phyloP scores from a whole-genome alignment of 345 rosid genomes.

The Orychophragmus violaceus region DNA sequence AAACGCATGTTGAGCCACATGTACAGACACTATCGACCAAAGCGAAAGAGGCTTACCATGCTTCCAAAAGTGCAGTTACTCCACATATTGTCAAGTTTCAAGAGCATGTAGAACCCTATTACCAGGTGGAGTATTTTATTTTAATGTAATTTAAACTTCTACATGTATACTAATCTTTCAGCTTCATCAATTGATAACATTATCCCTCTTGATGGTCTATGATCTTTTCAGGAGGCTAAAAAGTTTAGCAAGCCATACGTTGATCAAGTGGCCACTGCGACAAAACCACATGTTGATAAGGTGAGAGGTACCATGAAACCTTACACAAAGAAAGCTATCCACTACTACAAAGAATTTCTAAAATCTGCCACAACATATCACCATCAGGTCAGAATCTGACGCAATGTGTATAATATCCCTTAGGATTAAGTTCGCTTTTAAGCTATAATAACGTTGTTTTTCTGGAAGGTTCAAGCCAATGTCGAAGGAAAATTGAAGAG shows the following conservation, averaged over 20 bases:
- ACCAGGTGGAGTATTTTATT: conserved; percentile 16
- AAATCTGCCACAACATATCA: conserved; percentile 83
- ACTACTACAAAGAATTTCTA: conserved; percentile 59
- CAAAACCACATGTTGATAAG: conserved; percentile 88
- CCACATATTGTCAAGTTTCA: conserved; percentile 56
- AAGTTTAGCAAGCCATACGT: conserved; percentile 79
- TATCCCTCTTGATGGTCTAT: background rate
- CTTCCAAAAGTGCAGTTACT: conserved; percentile 51
- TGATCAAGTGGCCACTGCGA: conserved; percentile 66
- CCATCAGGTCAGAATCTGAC: conserved; percentile 56
- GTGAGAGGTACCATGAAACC: conserved; percentile 63
- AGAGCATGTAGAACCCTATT: conserved; percentile 27
- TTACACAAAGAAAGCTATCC: conserved; percentile 54
- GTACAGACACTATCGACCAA: conserved; percentile 49
- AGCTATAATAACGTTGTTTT: conserved; percentile 15
- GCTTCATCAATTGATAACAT: background rate
- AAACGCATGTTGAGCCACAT: conserved; percentile 61
- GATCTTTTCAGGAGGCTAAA: conserved; percentile 57
- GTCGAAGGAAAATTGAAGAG: conserved; percentile 59
- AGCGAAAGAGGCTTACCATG: conserved; percentile 40
- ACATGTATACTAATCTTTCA: background rate
- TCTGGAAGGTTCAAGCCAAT: conserved; percentile 54
- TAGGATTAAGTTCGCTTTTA: conserved; percentile 29
- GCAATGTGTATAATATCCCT: conserved; percentile 41
- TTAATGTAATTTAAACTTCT: background rate